Base-by-base conservation (phyloP, 495 filamentous ascomycete species). In the Platismatia glauca region DNA sequence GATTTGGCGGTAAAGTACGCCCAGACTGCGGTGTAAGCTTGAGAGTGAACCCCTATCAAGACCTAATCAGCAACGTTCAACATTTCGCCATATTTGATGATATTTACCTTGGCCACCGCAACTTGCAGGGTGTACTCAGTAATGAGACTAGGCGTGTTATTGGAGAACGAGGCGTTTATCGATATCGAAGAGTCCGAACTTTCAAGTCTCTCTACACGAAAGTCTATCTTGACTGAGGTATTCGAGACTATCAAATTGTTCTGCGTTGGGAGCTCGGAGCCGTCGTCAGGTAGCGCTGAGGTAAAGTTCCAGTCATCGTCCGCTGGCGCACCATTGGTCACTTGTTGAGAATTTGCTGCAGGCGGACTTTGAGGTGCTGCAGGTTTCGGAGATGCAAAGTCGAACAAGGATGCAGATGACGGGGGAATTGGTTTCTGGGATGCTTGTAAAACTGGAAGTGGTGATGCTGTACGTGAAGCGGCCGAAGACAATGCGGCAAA, bases 261-360 rank as follows among this genome's bases (percentile, higher is more conserved):
- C 0, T 78, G 77, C 33, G 78, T 82, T 15, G 81, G 79, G 1
- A 83, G 73, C 1, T 74, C 65, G 38, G 72, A 74, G 31, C 72
- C 77, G 57, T 84, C 82, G 34, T 87, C 83, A 0, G 91, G 91
- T 4, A 97, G 76, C 0, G 94, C 89, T 7, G 94, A 97, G 11
- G 89, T 81, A 69, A 97, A 98, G 41, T 85, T 84, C 94, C 94
- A 98, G 68, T 98, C 94, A 65, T 98, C 94, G 58, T 86, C 78
- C 66, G 70, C 76, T 34, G 71, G 63, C 33, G 75, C 68, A 57
- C 74, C 67, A 58, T 72, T 70, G 34, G 71, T 63, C 58, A 59
- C 70, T 61, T 66, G 60, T 61, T 41, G 59, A 58, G 55, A 9
- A 13, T 33, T 39, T 27, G 57, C 39, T 22, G 44, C 20, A 20